These are phyloP conservation scores for Epicoccum nigrum DNA, from an alignment of 2,329 filamentous ascomycete species.

Conservation along the genomic window DNA sequence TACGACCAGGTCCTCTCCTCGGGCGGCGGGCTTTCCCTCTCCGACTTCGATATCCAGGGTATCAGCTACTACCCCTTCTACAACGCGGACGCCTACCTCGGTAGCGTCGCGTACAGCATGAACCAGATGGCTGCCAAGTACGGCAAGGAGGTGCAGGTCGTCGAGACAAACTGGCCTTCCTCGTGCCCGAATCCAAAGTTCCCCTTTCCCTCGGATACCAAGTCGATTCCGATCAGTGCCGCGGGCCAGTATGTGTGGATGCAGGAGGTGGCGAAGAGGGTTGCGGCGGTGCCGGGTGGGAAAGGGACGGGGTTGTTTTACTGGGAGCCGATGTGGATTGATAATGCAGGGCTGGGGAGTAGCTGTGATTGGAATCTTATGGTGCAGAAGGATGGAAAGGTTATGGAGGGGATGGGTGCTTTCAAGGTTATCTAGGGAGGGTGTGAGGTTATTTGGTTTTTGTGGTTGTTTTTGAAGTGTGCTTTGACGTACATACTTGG, in stretches of 20 bases:
- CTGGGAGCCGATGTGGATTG: conserved; percentile 76
- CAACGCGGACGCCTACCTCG: conserved; percentile 63
- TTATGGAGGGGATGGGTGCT: conserved; percentile 63
- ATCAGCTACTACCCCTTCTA: conserved; percentile 79
- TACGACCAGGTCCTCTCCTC: conserved; percentile 60
- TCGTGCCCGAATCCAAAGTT: conserved; percentile 65
- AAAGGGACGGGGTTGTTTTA: conserved; percentile 66
- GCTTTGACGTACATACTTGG: too few species aligned
- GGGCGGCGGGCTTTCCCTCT: conserved; percentile 55
- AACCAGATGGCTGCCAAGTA: conserved; percentile 66
- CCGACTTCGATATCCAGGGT: conserved; percentile 74
- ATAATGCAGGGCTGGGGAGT: conserved; percentile 68
- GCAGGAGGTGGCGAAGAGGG: conserved; percentile 62
- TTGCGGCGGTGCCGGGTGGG: conserved; percentile 61
- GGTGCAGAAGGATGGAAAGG: conserved; percentile 62
- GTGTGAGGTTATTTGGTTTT: too few species aligned
- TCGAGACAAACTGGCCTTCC: conserved; percentile 73
- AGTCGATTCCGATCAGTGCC: conserved; percentile 65
- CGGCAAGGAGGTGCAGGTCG: conserved; percentile 71
- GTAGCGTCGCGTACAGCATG: conserved; percentile 61
- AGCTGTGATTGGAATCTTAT: conserved; percentile 69
- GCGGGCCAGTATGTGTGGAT: conserved; percentile 69
- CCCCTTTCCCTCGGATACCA: conserved; percentile 66
- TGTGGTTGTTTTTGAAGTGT: too few species aligned
- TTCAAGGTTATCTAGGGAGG: conserved; percentile 59